phyloP scores from a whole-genome alignment of 2,329 filamentous ascomycete species.

The Aschersonia sp. region DNA sequence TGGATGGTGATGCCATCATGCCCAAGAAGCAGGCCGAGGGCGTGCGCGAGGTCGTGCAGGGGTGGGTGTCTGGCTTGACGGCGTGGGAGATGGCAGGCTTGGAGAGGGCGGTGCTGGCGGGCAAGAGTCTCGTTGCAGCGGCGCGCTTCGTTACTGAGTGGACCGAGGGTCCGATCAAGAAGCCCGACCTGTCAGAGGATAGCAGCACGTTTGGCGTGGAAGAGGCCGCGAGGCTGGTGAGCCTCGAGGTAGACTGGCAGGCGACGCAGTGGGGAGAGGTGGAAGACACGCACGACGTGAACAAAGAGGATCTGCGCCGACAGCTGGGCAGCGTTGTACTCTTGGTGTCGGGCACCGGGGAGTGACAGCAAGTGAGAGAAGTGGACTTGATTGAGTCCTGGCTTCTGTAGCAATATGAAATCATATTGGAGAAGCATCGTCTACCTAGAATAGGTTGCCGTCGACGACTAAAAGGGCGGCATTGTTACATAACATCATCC shows the following conservation, averaged over 20 bases:
- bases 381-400: not conserved
- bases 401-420: too few species aligned
- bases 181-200: constrained; percentile 21
- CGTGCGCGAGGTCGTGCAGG: constrained; percentile 62
- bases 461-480: too few species aligned
- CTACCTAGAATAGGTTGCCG: too few species aligned
- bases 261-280: constrained; percentile 89
- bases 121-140: constrained; percentile 73
- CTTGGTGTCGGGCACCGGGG: constrained; percentile 51
- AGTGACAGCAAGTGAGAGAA: constrained; percentile 1
- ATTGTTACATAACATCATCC: too few species aligned
- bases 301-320: constrained; percentile 74
- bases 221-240: constrained; percentile 65
- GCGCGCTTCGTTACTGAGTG: constrained; percentile 72
- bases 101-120: constrained; percentile 70
- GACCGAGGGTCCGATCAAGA: constrained; percentile 56
- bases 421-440: too few species aligned
- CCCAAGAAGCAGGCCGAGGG: constrained; percentile 58
- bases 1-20: constrained; percentile 65
- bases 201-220: constrained; percentile 56
- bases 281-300: constrained; percentile 94
- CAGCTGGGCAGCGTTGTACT: constrained; percentile 81
- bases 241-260: constrained; percentile 81
- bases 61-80: constrained; percentile 61
- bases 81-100: constrained; percentile 76